These are phyloP conservation scores for Sporothrix humicola DNA, from an alignment of 2,329 filamentous ascomycete species.

Conservation along the genomic window DNA sequence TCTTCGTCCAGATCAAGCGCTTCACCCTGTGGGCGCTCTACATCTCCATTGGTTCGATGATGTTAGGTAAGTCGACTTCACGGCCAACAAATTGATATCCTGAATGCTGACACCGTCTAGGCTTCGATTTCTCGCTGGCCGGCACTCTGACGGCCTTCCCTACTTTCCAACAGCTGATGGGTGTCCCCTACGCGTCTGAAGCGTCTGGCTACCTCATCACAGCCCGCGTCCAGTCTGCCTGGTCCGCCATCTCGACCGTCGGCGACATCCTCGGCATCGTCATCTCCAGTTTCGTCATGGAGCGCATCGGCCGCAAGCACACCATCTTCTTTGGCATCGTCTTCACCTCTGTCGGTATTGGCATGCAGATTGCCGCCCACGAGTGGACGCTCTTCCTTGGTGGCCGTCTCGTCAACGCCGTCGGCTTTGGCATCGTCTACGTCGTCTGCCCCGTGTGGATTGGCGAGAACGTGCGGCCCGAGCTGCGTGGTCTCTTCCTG, in stretches of 20 bases:
- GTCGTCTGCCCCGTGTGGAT: conserved; percentile 22
- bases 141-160: conserved; percentile 14
- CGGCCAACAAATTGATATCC: neutral
- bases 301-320: conserved; percentile 25
- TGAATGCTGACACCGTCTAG: neutral
- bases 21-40: conserved; percentile 19
- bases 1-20: neutral
- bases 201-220: conserved; percentile 18
- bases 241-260: conserved; percentile 19
- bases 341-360: conserved; percentile 27
- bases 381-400: conserved; percentile 23
- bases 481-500: conserved; percentile 23
- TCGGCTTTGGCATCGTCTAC: conserved; percentile 21
- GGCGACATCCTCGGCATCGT: conserved; percentile 20
- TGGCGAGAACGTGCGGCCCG: conserved; percentile 27
- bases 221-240: conserved; percentile 19
- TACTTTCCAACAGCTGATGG: conserved; percentile 13
- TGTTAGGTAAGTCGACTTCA: neutral
- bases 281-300: conserved; percentile 7
- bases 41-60: conserved; percentile 23
- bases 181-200: neutral
- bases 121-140: conserved; percentile 21
- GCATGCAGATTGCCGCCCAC: conserved; percentile 27
- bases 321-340: conserved; percentile 16
- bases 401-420: conserved; percentile 18